phyloP scores from a whole-genome alignment of 192 early-diverging fungal species.

The Geranomyces michiganensis region DNA sequence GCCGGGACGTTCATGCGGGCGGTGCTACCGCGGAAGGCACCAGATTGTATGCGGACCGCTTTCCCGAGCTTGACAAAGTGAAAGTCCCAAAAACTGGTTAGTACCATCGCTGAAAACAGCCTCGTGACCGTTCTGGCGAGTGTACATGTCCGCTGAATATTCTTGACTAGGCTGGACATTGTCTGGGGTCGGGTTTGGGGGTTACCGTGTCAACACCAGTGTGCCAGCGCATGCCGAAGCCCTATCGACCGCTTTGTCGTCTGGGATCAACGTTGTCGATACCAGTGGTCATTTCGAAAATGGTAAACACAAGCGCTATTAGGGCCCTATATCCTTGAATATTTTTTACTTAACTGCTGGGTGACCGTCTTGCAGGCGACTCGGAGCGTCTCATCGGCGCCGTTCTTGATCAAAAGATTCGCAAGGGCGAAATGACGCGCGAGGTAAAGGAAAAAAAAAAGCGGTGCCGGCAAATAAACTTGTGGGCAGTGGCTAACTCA shows the following conservation, averaged over 20 bases:
- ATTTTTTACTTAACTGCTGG: conserved; percentile 1
- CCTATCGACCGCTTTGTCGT: conserved; percentile 54
- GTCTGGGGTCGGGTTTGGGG: conserved; percentile 69
- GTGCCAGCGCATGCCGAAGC: conserved; percentile 50
- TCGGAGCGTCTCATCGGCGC: conserved; percentile 65
- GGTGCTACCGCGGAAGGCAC: conserved; percentile 23
- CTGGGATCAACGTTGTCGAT: conserved; percentile 76
- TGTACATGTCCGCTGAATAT: conserved; percentile 2
- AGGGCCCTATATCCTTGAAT: too few relatives aligned
- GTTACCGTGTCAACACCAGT: conserved; percentile 53
- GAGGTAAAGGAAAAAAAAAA: conserved; percentile 48
- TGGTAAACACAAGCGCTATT: too few relatives aligned
- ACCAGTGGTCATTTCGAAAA: conserved; percentile 72
- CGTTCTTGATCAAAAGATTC: conserved; percentile 41
- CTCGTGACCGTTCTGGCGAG: too few relatives aligned
- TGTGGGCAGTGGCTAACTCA: neutral
- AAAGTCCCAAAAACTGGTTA: conserved; percentile 22
- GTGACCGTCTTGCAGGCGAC: conserved; percentile 38
- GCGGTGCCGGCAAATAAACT: neutral
- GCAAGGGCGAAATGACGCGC: conserved; percentile 41
- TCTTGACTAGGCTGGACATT: conserved; percentile 37
- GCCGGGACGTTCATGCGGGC: conserved; percentile 22
- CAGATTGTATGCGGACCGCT: conserved; percentile 14
- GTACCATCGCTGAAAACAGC: neutral
- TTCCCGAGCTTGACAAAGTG: conserved; percentile 2